phyloP scores from a whole-genome alignment of 495 filamentous ascomycete genomes.

The Apiosordaria backusii region DNA sequence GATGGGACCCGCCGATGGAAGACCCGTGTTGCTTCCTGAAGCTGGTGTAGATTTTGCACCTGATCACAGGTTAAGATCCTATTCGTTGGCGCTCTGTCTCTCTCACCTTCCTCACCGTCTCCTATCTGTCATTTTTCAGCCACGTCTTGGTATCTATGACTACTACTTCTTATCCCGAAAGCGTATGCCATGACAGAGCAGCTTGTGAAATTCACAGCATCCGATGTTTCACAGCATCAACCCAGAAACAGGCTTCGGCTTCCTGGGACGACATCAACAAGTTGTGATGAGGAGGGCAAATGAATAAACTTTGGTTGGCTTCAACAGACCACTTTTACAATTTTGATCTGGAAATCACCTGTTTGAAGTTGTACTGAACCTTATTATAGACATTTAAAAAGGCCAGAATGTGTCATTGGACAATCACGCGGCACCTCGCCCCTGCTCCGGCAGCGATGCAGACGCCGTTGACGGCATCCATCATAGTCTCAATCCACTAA shows the following conservation, averaged over 20 bases:
- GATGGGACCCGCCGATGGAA: neutral
- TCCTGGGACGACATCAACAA: neutral
- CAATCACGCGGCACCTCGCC: neutral
- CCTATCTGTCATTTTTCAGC: neutral
- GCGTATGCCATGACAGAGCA: too few species aligned
- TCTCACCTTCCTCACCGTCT: neutral
- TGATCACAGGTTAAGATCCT: neutral
- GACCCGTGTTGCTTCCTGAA: neutral
- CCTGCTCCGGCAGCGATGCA: neutral
- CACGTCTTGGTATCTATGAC: neutral
- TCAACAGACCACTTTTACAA: neutral
- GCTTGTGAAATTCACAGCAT: neutral
- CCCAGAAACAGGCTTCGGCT: neutral
- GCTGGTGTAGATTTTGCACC: neutral
- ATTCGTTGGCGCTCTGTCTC: neutral
- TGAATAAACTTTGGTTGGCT: neutral
- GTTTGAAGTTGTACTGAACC: neutral
- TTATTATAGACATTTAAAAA: neutral
- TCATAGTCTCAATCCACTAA: neutral
- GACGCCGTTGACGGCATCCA: neutral
- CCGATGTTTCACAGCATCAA: neutral
- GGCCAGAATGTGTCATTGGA: neutral
- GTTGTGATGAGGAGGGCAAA: neutral
- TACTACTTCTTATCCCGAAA: neutral
- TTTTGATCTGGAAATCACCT: neutral